phyloP scores from a whole-genome alignment of 2,329 filamentous ascomycete species.

The Huntiella decipiens region DNA sequence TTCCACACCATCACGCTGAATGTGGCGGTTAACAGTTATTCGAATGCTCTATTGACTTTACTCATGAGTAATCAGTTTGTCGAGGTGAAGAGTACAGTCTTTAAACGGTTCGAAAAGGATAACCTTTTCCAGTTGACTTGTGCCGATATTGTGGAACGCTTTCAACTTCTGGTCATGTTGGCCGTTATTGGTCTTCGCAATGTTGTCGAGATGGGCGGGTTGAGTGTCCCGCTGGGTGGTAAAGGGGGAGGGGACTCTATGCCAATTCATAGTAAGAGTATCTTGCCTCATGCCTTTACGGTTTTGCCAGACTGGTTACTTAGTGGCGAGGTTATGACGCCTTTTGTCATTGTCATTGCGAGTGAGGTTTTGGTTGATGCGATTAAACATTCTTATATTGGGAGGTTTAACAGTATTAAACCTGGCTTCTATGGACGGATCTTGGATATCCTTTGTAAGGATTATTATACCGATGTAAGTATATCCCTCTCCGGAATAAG shows the following conservation, averaged over 20 bases:
- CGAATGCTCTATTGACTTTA: constrained; percentile 80
- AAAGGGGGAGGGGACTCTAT: constrained; percentile 19
- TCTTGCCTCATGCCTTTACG: constrained; percentile 79
- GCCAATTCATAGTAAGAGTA: constrained; percentile 49
- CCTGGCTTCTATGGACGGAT: constrained; percentile 77
- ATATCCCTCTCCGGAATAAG: background rate
- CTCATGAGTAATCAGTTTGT: constrained; percentile 96
- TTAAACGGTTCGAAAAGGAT: constrained; percentile 97
- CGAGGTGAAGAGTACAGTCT: constrained; percentile 94
- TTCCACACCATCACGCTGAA: constrained; percentile 97
- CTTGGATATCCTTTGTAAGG: constrained; percentile 84
- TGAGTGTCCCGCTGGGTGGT: constrained; percentile 40
- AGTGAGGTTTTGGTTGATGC: constrained; percentile 95
- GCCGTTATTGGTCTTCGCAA: constrained; percentile 92
- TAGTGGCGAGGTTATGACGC: constrained; percentile 73
- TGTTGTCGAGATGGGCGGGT: constrained; percentile 80
- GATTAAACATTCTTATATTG: constrained; percentile 94
- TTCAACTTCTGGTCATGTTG: constrained; percentile 94
- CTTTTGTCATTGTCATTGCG: constrained; percentile 82
- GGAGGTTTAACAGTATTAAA: constrained; percentile 95
- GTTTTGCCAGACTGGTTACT: constrained; percentile 60
- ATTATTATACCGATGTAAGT: constrained; percentile 84
- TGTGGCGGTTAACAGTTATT: constrained; percentile 96
- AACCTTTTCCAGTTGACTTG: constrained; percentile 93
- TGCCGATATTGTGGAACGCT: constrained; percentile 89